A percentile compares a stretch with the other conserved stretches of the same genome.
phyloP scores from a whole-genome alignment of 306 rosid species.

The Ziziphus jujuba region DNA sequence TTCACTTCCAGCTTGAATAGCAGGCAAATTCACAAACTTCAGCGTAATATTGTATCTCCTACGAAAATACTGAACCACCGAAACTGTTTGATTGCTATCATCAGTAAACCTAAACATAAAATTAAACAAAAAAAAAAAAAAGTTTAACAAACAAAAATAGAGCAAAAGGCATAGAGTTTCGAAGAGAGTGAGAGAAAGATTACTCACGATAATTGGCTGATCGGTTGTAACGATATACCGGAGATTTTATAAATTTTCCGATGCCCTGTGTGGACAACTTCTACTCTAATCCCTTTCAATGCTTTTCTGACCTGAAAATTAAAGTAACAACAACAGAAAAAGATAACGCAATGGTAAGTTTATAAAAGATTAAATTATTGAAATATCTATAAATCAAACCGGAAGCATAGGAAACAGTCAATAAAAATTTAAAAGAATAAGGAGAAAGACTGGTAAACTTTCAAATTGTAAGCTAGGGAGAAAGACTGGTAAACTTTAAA shows the following conservation, averaged over 20 bases:
- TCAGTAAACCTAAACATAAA: slow-evolving; percentile 63
- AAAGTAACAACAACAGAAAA: background rate
- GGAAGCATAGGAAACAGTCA: too few relatives aligned
- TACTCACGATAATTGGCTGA: slow-evolving; percentile 50
- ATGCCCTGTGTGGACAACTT: slow-evolving; percentile 1
- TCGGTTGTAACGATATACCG: slow-evolving; percentile 47
- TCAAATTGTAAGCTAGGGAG: too few relatives aligned
- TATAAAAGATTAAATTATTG: background rate
- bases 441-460: too few relatives aligned
- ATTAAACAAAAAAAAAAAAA: background rate
- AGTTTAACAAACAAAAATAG: background rate
- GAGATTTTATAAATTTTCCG: slow-evolving; percentile 35
- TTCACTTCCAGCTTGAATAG: slow-evolving; percentile 71
- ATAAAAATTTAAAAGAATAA: too few relatives aligned
- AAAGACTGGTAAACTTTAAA: too few relatives aligned
- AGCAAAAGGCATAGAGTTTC: background rate
- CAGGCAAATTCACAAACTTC: slow-evolving; percentile 40
- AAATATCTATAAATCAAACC: background rate
- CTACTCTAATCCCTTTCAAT: slow-evolving; percentile 52
- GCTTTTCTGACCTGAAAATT: slow-evolving; percentile 48
- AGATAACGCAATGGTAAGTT: background rate
- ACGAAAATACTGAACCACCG: slow-evolving; percentile 49
- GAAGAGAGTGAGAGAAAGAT: too few relatives aligned
- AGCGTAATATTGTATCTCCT: slow-evolving; percentile 42
- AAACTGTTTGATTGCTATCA: slow-evolving; percentile 13